Evolutionary conservation across 2,329 filamentous ascomycete species (phyloP).

Genomic region (Talaromyces marneffei): DNA sequence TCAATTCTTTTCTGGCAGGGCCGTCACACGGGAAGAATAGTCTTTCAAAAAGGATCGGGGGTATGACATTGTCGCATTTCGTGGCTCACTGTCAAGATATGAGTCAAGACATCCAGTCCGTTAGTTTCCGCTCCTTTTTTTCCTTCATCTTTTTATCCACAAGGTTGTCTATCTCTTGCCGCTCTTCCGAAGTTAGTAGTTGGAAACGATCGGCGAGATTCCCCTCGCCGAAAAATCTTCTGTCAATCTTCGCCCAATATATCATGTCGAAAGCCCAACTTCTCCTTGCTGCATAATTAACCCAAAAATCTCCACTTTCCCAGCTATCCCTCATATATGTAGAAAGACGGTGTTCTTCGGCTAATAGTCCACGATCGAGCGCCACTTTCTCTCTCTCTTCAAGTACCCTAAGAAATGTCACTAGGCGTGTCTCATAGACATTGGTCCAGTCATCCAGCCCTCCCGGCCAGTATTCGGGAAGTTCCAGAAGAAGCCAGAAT

Average conservation of each 20-base stretch:
- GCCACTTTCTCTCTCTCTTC: slow-evolving; percentile 14
- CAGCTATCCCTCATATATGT: slow-evolving; percentile 20
- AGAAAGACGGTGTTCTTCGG: slow-evolving; percentile 14
- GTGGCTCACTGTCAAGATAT: background rate
- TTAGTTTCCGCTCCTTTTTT: slow-evolving; percentile 9
- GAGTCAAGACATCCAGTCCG: slow-evolving; percentile 11
- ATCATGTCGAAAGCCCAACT: slow-evolving; percentile 23
- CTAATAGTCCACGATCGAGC: slow-evolving; percentile 5
- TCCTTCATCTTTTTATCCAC: slow-evolving; percentile 17
- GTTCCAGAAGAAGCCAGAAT: slow-evolving; percentile 25
- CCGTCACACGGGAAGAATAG: slow-evolving; percentile 17
- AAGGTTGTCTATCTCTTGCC: slow-evolving; percentile 16
- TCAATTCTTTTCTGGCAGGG: slow-evolving; percentile 13
- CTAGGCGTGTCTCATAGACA: slow-evolving; percentile 31
- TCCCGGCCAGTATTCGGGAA: slow-evolving; percentile 29
- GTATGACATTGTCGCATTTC: background rate
- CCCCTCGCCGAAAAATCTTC: slow-evolving; percentile 20
- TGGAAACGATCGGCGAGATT: slow-evolving; percentile 16
- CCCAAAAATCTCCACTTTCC: slow-evolving; percentile 22
- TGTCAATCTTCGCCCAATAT: slow-evolving; percentile 24
- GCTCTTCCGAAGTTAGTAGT: slow-evolving; percentile 19
- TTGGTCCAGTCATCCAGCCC: slow-evolving; percentile 30
- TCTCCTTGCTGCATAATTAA: slow-evolving; percentile 18
- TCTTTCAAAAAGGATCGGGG: background rate
- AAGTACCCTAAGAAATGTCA: slow-evolving; percentile 17